Percentiles rank a stretch among this genome's conserved stretches.
phyloP scores from a whole-genome alignment of 1,284 basidiomycete genomes.

The Ceratobasidium sp. region DNA sequence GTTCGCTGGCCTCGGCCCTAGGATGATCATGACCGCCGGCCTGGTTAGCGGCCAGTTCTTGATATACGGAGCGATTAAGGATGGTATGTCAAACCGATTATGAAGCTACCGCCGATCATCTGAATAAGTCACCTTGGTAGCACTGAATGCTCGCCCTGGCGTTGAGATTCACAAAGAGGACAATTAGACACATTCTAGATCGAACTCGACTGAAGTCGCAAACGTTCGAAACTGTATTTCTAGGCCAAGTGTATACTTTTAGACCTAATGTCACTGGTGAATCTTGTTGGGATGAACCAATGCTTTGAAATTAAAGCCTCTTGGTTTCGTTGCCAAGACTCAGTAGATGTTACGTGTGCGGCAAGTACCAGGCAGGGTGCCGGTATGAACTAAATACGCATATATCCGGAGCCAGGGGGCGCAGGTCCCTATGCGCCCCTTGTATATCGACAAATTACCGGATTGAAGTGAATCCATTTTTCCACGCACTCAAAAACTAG shows the following conservation, averaged over 20 bases:
- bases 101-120: background rate
- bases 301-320: no score
- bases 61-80: conserved; percentile 76
- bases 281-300: no score
- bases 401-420: no score
- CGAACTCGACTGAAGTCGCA: background rate
- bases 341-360: no score
- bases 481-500: no score
- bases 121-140: conserved; percentile 48
- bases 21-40: conserved; percentile 87
- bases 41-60: conserved; percentile 81
- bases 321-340: no score
- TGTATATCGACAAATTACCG: no score
- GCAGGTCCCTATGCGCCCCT: no score
- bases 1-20: conserved; percentile 83
- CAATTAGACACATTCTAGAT: background rate
- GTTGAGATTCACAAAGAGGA: conserved; percentile 73
- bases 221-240: background rate
- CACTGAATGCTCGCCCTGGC: conserved; percentile 71
- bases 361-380: no score
- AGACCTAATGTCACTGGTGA: no score
- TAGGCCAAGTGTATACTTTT: background rate
- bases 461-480: no score
- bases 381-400: no score
- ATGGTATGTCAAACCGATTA: conserved; percentile 53